Base-by-base conservation (phyloP, 768 basidiomycete genomes). In the Leccinum olivaceopallidum region DNA sequence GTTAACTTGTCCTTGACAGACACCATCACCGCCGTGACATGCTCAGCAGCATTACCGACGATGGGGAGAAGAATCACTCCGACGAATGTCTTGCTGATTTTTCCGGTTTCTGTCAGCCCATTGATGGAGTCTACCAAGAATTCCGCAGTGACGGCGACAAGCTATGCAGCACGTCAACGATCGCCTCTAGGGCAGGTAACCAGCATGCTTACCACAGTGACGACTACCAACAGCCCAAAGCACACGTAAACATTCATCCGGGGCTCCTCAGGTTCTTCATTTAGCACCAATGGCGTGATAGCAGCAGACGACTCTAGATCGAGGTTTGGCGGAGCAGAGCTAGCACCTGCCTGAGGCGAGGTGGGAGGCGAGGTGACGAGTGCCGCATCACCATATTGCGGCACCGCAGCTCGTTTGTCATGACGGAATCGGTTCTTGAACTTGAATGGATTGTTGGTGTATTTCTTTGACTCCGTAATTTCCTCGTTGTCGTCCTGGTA, bases 1-100 rank as follows among this genome's bases (percentile, higher is more conserved):
- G 91, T 91, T 22, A 97, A 77, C 72, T 95, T 94, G 73, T 89
- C 85, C 75, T 95, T 95, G 60, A 93, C 89, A 0, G 94, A 92
- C 7, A 95, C 94, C 1, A 89, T 89, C 28, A 97, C 92, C 14
- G 95, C 94, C 3, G 94, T 97, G 42, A 88, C 88, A 69, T 95
- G 94, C 69, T 97, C 95, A 58, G 91, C 93, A 6, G 92, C 90
- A 69, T 94, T 94, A 20, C 92, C 92, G 14, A 95, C 94, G 39
- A 97, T 94, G 6, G 96, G 96, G 8, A 98, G 81, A 14, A 98
- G 78, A 65, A 90, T 89, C 47, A 97, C 74, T 13, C 92, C 95
- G 61, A 97, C 88, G 69, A 94, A 98, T 71, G 90, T 91, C 61
- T 85, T 83, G 60, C 78, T 83, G 57, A 98, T 88, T 7, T 26